Percentiles rank a stretch among this genome's conserved stretches.
phyloP scores from a whole-genome alignment of 1,284 basidiomycete species.

The Entoloma clypeatum region DNA sequence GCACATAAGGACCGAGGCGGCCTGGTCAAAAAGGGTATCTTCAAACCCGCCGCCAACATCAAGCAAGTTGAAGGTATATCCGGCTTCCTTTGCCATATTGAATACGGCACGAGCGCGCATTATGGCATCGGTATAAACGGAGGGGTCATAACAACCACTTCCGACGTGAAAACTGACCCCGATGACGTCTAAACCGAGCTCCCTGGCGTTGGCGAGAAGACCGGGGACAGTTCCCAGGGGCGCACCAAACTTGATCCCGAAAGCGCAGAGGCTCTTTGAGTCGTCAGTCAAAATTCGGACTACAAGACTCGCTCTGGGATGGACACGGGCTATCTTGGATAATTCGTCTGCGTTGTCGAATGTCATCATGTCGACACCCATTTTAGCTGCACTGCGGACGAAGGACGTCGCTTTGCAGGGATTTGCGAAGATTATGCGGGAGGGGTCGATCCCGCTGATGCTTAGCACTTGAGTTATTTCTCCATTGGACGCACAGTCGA shows the following conservation, averaged over 20 bases:
- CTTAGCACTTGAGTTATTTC: constrained; percentile 86
- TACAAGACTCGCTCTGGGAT: constrained; percentile 85
- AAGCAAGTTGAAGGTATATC: constrained; percentile 82
- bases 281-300: constrained; percentile 98
- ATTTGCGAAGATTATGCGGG: constrained; percentile 95
- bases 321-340: constrained; percentile 86
- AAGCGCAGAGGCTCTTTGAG: constrained; percentile 88
- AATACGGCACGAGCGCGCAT: constrained; percentile 81
- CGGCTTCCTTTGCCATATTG: constrained; percentile 80
- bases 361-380: constrained; percentile 90
- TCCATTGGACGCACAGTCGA: constrained; percentile 97
- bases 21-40: constrained; percentile 81
- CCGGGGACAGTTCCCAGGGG: constrained; percentile 79
- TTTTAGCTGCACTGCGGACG: constrained; percentile 78
- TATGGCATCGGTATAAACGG: constrained; percentile 89
- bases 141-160: constrained; percentile 92
- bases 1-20: constrained; percentile 69
- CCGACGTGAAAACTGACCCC: constrained; percentile 99
- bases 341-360: constrained; percentile 99
- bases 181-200: constrained; percentile 82
- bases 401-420: constrained; percentile 97
- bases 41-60: constrained; percentile 98
- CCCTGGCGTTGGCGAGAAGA: constrained; percentile 79
- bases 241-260: constrained; percentile 98
- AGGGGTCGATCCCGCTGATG: constrained; percentile 67